Percentiles rank a stretch among this genome's conserved stretches.
phyloP scores from a whole-genome alignment of 306 rosid species.

The Vigna angularis region DNA sequence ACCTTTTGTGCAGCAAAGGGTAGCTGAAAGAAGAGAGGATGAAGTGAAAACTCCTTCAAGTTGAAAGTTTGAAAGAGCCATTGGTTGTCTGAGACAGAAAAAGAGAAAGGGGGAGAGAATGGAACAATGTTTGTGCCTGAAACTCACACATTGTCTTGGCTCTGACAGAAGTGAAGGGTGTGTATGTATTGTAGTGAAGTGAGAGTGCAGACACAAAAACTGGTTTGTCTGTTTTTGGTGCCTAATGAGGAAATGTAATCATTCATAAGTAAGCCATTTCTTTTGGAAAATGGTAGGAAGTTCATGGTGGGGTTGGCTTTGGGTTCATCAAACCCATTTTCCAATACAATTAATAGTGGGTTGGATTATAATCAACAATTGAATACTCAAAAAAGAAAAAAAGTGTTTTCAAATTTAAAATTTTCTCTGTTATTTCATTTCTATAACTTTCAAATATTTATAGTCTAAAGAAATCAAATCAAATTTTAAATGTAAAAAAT shows the following conservation, averaged over 20 bases:
- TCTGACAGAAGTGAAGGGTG: conserved; percentile 62
- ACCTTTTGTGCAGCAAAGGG: conserved; percentile 51
- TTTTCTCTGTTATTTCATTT: no score
- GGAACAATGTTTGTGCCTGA: conserved; percentile 52
- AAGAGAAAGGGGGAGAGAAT: conserved; percentile 46
- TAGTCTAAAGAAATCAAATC: no score
- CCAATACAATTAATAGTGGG: no score
- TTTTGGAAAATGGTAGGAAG: not conserved
- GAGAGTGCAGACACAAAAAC: conserved; percentile 48
- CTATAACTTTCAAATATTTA: no score
- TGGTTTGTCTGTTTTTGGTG: conserved; percentile 46
- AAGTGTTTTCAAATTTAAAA: no score
- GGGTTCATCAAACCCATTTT: no score
- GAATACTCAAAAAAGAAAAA: no score
- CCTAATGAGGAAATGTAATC: conserved; percentile 46
- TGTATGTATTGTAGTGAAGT: conserved; percentile 13
- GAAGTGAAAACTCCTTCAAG: conserved; percentile 41
- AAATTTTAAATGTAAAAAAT: no score
- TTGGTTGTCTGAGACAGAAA: conserved; percentile 41
- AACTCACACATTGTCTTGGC: conserved; percentile 59
- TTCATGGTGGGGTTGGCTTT: no score
- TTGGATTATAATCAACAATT: no score
- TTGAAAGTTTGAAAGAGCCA: conserved; percentile 38
- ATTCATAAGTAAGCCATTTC: conserved; percentile 22
- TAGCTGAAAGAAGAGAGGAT: conserved; percentile 41